Evolutionary conservation across 257 asterid species (phyloP).

Genomic region (Lavandula angustifolia): DNA sequence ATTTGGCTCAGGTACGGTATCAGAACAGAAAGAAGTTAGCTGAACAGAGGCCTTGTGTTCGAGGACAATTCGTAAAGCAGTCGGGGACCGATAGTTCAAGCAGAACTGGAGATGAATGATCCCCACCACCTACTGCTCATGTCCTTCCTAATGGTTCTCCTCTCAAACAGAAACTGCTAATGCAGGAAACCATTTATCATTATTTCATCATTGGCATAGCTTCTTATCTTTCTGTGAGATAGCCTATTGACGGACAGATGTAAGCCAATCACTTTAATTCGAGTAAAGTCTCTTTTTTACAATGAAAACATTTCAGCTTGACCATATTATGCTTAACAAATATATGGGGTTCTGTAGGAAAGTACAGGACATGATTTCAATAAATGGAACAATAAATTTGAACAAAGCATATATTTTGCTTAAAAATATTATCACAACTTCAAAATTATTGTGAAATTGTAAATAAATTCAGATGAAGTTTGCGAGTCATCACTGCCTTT

Average conservation of each 20-base stretch:
- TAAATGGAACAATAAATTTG: no score
- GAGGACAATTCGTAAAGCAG: conserved; percentile 64
- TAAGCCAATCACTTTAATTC: conserved; percentile 20
- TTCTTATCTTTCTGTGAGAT: no score
- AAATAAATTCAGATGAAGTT: no score
- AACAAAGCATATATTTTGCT: no score
- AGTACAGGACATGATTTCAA: no score
- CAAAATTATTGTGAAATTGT: no score
- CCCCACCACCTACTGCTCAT: no score
- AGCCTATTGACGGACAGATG: no score
- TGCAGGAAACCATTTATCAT: conserved; percentile 27
- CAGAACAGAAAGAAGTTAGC: conserved; percentile 65
- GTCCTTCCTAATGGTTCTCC: conserved; percentile 25
- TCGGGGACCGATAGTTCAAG: conserved; percentile 46
- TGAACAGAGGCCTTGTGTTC: conserved; percentile 63
- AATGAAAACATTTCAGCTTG: conserved; percentile 16
- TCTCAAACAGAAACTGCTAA: conserved; percentile 28
- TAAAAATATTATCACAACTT: no score
- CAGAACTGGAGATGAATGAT: conserved; percentile 46
- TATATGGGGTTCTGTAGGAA: not conserved
- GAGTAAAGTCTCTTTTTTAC: no score
- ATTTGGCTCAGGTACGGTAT: conserved; percentile 47
- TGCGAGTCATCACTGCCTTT: not conserved
- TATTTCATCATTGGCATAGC: conserved; percentile 26
- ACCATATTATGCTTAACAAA: conserved; percentile 9